Conservation (phyloP, 2,329 filamentous ascomycete species). For the Fusarium sp. region DNA sequence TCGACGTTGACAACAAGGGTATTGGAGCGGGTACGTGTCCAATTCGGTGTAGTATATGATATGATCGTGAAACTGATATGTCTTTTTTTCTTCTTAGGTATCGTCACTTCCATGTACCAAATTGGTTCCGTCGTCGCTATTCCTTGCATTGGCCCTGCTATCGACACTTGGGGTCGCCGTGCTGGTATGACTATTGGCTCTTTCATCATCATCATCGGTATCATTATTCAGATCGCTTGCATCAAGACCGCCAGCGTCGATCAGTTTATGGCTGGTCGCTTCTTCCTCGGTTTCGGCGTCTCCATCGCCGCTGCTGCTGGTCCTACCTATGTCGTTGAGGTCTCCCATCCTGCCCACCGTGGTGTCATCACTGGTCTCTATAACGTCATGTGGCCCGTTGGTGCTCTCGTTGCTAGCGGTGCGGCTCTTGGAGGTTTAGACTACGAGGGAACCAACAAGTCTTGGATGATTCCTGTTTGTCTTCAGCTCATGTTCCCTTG, state of each 20-base stretch:
- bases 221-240: slow-evolving; percentile 57
- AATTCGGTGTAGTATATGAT: background rate
- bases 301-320: slow-evolving; percentile 59
- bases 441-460: slow-evolving; percentile 44
- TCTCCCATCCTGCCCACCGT: slow-evolving; percentile 59
- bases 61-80: background rate
- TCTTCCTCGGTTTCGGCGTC: slow-evolving; percentile 69
- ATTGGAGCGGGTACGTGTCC: slow-evolving; percentile 36
- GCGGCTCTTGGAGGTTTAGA: slow-evolving; percentile 55
- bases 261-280: slow-evolving; percentile 67
- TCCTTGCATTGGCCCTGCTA: slow-evolving; percentile 59
- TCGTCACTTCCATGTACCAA: slow-evolving; percentile 57
- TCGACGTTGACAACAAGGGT: slow-evolving; percentile 47
- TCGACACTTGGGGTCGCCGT: slow-evolving; percentile 60
- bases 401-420: slow-evolving; percentile 60
- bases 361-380: slow-evolving; percentile 66
- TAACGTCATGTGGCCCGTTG: slow-evolving; percentile 59
- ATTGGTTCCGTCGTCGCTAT: slow-evolving; percentile 61
- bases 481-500: slow-evolving; percentile 55
- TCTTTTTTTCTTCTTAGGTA: slow-evolving; percentile 10
- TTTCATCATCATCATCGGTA: slow-evolving; percentile 56
- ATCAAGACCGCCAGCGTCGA: slow-evolving; percentile 35
- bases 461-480: slow-evolving; percentile 55
- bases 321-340: slow-evolving; percentile 60
- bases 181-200: slow-evolving; percentile 60